These are phyloP conservation scores for Daldinia grandis DNA, from an alignment of 495 filamentous ascomycete species.

Conservation along the genomic window DNA sequence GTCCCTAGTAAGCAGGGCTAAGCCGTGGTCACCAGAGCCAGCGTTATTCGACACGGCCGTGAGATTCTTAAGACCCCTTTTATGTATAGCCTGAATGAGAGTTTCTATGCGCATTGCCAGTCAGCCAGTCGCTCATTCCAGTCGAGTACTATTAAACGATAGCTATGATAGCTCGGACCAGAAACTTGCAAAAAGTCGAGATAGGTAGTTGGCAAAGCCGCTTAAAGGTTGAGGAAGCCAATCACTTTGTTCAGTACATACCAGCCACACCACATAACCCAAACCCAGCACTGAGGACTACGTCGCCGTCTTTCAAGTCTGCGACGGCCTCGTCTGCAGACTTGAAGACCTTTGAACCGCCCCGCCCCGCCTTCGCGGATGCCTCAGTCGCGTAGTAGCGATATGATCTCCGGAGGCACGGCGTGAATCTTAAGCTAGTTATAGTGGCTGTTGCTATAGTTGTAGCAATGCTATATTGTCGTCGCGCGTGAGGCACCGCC, in stretches of 20 bases:
- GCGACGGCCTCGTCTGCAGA: constrained; percentile 68
- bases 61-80: constrained; percentile 59
- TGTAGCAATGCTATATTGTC: constrained; percentile 8
- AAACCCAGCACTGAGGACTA: constrained; percentile 67
- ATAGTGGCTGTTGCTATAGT: not conserved
- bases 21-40: constrained; percentile 62
- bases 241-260: constrained; percentile 42
- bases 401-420: constrained; percentile 6
- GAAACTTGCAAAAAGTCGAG: not conserved
- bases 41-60: constrained; percentile 75
- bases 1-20: constrained; percentile 60
- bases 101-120: constrained; percentile 47
- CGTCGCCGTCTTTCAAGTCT: constrained; percentile 65
- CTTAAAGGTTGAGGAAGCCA: not conserved
- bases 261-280: constrained; percentile 68
- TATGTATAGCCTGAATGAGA: constrained; percentile 59
- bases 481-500: constrained; percentile 29
- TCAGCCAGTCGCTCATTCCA: not conserved
- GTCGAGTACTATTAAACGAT: not conserved
- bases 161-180: not conserved
- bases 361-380: constrained; percentile 44
- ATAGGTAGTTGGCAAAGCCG: not conserved
- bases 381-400: constrained; percentile 39
- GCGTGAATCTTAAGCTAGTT: not conserved
- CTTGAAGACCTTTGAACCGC: constrained; percentile 62